A percentile compares a stretch with the other conserved stretches of the same genome.
These are phyloP conservation scores for Rhododendron kiyosumense DNA, from an alignment of 148 eudicot genomes.

Conservation along the genomic window DNA sequence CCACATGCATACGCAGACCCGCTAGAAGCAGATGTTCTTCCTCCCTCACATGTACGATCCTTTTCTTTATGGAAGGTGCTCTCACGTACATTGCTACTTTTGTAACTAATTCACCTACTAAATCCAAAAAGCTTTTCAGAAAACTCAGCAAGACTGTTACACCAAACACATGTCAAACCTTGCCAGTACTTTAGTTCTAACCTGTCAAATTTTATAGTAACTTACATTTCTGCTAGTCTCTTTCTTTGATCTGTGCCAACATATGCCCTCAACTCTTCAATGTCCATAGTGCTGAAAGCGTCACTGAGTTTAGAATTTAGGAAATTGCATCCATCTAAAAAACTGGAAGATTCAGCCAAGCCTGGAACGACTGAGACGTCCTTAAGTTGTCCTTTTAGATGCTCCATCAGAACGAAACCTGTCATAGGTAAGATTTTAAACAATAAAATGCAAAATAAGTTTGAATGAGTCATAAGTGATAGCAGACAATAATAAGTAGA, in stretches of 20 bases:
- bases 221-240: conserved; percentile 22
- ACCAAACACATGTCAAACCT: neutral
- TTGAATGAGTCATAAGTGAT: neutral
- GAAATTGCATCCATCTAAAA: conserved; percentile 33
- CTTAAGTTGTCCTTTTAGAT: conserved; percentile 33
- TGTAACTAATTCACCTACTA: neutral
- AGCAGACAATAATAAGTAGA: neutral
- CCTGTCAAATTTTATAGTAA: neutral
- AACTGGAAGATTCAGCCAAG: conserved; percentile 22
- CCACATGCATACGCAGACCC: neutral
- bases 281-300: conserved; percentile 11
- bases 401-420: conserved; percentile 47
- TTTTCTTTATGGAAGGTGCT: neutral
- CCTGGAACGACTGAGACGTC: conserved; percentile 26
- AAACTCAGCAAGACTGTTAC: neutral
- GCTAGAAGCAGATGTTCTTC: neutral
- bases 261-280: conserved; percentile 17
- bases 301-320: conserved; percentile 23
- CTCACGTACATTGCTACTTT: neutral
- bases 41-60: neutral
- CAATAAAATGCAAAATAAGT: neutral
- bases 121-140: neutral
- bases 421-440: conserved; percentile 2
- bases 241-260: conserved; percentile 9
- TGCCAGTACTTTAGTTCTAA: neutral